Evolutionary conservation across 495 filamentous ascomycete genomes (phyloP), one percentile per base, ranked within the genome.

Genomic region (Hypomontagnella submonticulosa): DNA sequence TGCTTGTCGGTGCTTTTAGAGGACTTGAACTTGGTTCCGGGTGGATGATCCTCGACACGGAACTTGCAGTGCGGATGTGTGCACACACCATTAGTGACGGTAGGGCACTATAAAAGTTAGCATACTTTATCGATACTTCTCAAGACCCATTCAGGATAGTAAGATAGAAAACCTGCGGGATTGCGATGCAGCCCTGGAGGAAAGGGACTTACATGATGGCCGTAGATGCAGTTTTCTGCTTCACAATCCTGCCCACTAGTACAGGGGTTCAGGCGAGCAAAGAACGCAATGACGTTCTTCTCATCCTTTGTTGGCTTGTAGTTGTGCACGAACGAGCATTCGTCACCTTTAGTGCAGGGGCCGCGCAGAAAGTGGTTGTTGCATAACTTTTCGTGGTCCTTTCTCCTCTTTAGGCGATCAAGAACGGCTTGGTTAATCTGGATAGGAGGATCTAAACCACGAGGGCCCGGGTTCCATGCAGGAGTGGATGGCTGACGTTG

Each of bases 241-340:
- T 90, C 87, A 71, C 92, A 97, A 13, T 87, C 84, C 67, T 89
- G 83, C 3, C 91, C 90, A 65, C 85, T 86, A 4, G 82, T 80
- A 76, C 92, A 97, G 8, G 91, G 92, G 36, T 90, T 92, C 79
- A 93, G 84, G 33, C 92, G 85, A 18, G 91, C 87, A 44, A 95
- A 83, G 41, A 88, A 86, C 1, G 84, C 83, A 65, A 97, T 81
- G 0, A 86, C 87, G 19, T 83, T 81, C 67, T 87, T 78, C 68
- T 96, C 91, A 23, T 84, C 83, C 57, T 84, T 81, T 9, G 82
- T 87, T 19, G 90, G 82, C 66, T 87, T 88, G 75, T 90, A 88
- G 34, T 87, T 78, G 75, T 96, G 92, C 56, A 88, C 85, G 70
- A 95, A 92, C 41, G 84, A 85, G 75, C 92, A 97, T 10, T 85